A percentile compares a stretch with the other conserved stretches of the same genome.
Conservation (phyloP, 2,329 filamentous ascomycete species). For the Ophiostoma sp. region DNA sequence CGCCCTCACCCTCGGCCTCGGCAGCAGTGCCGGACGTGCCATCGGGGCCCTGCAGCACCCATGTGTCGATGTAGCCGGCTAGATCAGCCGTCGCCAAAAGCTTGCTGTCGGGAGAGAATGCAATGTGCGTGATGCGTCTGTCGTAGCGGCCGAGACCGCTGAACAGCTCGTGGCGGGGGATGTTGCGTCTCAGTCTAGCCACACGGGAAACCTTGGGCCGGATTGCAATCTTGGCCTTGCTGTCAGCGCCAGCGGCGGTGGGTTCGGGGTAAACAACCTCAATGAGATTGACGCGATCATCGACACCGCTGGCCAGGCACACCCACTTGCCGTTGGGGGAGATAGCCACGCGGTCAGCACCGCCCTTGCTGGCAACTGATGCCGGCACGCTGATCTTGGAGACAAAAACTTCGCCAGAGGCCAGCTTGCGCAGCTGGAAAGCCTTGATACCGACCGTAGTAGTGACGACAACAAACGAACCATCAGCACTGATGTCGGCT, state of each 20-base stretch:
- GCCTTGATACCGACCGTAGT: constrained; percentile 70
- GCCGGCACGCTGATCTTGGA: constrained; percentile 62
- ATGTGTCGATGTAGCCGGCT: constrained; percentile 80
- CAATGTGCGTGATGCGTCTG: constrained; percentile 64
- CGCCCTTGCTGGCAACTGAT: constrained; percentile 55
- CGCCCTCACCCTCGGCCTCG: constrained; percentile 25
- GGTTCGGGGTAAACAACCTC: constrained; percentile 38
- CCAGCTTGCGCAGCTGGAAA: constrained; percentile 59
- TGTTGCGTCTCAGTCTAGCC: constrained; percentile 39
- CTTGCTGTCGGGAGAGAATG: constrained; percentile 75
- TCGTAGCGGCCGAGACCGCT: constrained; percentile 71
- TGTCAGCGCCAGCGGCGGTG: neutral
- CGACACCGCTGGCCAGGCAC: constrained; percentile 38
- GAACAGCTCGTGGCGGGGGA: constrained; percentile 51
- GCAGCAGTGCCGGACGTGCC: constrained; percentile 34
- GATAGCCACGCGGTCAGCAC: constrained; percentile 64
- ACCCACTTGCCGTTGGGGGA: constrained; percentile 68
- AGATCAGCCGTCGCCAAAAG: constrained; percentile 76
- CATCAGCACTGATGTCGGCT: constrained; percentile 60
- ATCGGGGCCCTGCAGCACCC: constrained; percentile 61
- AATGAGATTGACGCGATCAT: constrained; percentile 39
- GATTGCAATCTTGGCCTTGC: constrained; percentile 25
- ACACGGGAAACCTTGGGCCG: constrained; percentile 48
- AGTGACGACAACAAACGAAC: constrained; percentile 68
- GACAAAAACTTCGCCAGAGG: constrained; percentile 55